phyloP scores from a whole-genome alignment of 2,329 filamentous ascomycete species.

The Xylaria sp. region DNA sequence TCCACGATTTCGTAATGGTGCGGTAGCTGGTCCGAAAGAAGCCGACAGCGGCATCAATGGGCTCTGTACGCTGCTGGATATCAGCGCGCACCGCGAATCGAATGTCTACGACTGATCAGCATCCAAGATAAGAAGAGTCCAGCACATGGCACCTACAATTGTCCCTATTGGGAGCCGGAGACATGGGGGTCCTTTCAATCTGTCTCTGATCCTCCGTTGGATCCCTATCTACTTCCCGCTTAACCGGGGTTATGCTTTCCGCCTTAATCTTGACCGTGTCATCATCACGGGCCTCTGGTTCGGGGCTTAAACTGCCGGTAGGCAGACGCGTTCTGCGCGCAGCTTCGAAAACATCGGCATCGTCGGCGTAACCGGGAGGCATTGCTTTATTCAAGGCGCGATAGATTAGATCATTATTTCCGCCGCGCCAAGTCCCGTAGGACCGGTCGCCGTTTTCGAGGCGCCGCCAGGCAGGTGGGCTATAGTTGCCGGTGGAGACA shows the following conservation, averaged over 20 bases:
- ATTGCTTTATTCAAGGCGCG: constrained; percentile 45
- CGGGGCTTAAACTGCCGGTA: constrained; percentile 60
- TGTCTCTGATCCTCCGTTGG: constrained; percentile 31
- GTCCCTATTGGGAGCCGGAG: constrained; percentile 46
- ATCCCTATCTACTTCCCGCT: constrained; percentile 28
- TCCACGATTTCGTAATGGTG: constrained; percentile 70
- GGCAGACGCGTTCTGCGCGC: constrained; percentile 62
- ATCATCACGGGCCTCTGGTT: constrained; percentile 43
- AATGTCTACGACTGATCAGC: constrained; percentile 65
- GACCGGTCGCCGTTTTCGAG: constrained; percentile 64
- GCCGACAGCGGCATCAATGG: constrained; percentile 74
- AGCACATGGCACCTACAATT: constrained; percentile 53
- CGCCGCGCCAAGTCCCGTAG: constrained; percentile 65
- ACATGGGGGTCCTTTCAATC: constrained; percentile 39
- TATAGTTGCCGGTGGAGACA: constrained; percentile 61
- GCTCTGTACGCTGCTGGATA: constrained; percentile 84
- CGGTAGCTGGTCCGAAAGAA: constrained; percentile 66
- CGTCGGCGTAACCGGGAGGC: constrained; percentile 33
- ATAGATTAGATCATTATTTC: constrained; percentile 59
- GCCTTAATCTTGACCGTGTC: constrained; percentile 48
- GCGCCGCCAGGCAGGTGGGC: constrained; percentile 65
- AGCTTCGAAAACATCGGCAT: constrained; percentile 50
- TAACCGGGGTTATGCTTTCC: constrained; percentile 36
- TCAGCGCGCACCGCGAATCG: constrained; percentile 87
- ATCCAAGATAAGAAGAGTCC: not conserved